Evolutionary conservation across 345 rosid genomes (phyloP).

Genomic region (Euphorbia lathyris): DNA sequence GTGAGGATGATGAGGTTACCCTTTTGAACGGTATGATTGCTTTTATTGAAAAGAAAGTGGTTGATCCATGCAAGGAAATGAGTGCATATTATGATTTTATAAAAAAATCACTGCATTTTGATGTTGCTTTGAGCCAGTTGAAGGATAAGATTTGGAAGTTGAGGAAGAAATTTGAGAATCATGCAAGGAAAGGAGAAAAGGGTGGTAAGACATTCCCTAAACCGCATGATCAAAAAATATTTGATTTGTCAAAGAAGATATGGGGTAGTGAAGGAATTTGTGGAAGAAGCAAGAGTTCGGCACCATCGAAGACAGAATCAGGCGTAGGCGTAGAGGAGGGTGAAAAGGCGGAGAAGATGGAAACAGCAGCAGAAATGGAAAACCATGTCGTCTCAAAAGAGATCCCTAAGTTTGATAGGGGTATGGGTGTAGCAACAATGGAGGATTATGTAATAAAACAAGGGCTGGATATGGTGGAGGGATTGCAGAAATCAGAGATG

Average conservation of each 20-base stretch:
- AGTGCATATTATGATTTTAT: slow-evolving; percentile 37
- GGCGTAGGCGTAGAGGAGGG: neutral
- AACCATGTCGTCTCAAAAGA: neutral
- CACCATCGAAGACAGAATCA: neutral
- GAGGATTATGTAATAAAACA: slow-evolving; percentile 16
- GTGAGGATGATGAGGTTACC: slow-evolving; percentile 48
- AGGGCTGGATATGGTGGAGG: slow-evolving; percentile 14
- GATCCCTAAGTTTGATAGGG: neutral
- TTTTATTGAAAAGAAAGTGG: slow-evolving; percentile 31
- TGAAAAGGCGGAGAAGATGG: slow-evolving; percentile 1
- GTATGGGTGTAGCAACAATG: slow-evolving; percentile 5
- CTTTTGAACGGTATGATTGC: slow-evolving; percentile 43
- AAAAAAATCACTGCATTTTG: slow-evolving; percentile 37
- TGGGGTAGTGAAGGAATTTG: slow-evolving; percentile 25
- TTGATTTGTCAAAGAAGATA: slow-evolving; percentile 28
- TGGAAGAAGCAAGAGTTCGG: neutral
- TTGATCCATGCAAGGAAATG: slow-evolving; percentile 33
- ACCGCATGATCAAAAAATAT: slow-evolving; percentile 25
- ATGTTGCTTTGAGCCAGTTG: slow-evolving; percentile 35
- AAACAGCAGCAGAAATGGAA: neutral
- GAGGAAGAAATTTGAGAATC: slow-evolving; percentile 34
- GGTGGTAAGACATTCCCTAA: slow-evolving; percentile 23
- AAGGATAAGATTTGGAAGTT: slow-evolving; percentile 40
- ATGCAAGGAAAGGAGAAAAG: slow-evolving; percentile 18
- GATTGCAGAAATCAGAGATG: slow-evolving; percentile 16